Base-by-base conservation (phyloP, 129 eudicot genomes). In the Flaveria linearis region DNA sequence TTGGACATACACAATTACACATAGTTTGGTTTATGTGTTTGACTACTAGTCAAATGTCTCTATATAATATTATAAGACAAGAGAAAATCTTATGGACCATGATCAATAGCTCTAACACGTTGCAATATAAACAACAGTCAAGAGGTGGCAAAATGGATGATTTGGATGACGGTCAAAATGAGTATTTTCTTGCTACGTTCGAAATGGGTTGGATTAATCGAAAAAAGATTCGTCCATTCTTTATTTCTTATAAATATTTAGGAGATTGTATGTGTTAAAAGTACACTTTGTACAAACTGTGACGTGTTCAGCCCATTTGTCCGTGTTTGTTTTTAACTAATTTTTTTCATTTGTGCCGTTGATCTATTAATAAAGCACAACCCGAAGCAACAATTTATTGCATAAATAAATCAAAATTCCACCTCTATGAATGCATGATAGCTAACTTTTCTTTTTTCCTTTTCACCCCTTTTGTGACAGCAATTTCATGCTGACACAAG, bases 401-500 rank as follows among this genome's bases (percentile, higher is more conserved):
- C 2, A 15, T 8, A 46, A 8, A 18, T 72, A 43, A 47, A 50
- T 36, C 20, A 36, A 10, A 10, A 17, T 36, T 16, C 20, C 26
- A 11, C 25, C 50, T 53, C 11, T 55, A 39, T 11, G 23, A 36
- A 71, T 5, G 14, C 14, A 12, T 20, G 0, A 41, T 57, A 56
- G 8, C 28, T 3, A 28, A 43, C 63, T 18, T 75, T 53, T 42
- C 0, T 28, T 15, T 42, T 18, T 25, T 60, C 58, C 14, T 11
- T 61, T 10, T n/a, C 9, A 6, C 53, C 12, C 14, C 39, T 23
- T 5, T 14, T 14, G 78, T 25, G 17, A 20, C 82, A 90, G 96
- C 63, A 69, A 75, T 69, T 63, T 62, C 72, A 79, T 80, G 73
- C 33, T 14, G 73, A 60, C 28, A 73, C 76, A 39, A 84, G 74